Percentiles rank a stretch among this genome's conserved stretches.
Evolutionary conservation across 805 yeast species (phyloP).

Genomic region (Scheffersomyces ergatensis): DNA sequence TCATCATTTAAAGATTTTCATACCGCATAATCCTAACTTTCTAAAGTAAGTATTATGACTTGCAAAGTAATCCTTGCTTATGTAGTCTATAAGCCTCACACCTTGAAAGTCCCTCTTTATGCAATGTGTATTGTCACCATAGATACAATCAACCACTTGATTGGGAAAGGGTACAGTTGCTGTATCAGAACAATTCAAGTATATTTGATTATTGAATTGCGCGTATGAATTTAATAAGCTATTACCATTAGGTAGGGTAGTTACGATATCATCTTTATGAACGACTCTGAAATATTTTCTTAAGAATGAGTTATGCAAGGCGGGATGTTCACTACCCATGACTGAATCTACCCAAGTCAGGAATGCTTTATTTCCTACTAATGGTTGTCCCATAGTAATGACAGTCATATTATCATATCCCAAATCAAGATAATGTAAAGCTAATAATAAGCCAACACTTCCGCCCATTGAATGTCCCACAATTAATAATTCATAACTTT

Average conservation of each 20-base stretch:
- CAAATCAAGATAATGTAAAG: constrained; percentile 32
- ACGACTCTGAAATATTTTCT: constrained; percentile 22
- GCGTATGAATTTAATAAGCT: constrained; percentile 18
- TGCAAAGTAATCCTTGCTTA: constrained; percentile 19
- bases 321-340: constrained; percentile 23
- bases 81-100: constrained; percentile 5
- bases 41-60: constrained; percentile 39
- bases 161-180: constrained; percentile 20
- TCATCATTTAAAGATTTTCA: no score
- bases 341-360: constrained; percentile 32
- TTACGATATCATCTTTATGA: constrained; percentile 22
- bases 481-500: constrained; percentile 20
- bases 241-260: constrained; percentile 27
- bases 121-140: constrained; percentile 25
- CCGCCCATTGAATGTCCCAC: constrained; percentile 42
- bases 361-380: constrained; percentile 39
- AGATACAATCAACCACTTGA: constrained; percentile 32
- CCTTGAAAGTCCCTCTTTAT: constrained; percentile 25
- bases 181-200: constrained; percentile 28
- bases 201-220: constrained; percentile 38
- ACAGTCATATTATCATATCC: constrained; percentile 29
- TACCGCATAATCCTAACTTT: constrained; percentile 32
- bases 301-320: constrained; percentile 15
- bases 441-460: constrained; percentile 34
- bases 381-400: constrained; percentile 46